These are phyloP conservation scores for Orbilia quercus DNA, from an alignment of 2,329 filamentous ascomycete genomes.

Conservation along the genomic window DNA sequence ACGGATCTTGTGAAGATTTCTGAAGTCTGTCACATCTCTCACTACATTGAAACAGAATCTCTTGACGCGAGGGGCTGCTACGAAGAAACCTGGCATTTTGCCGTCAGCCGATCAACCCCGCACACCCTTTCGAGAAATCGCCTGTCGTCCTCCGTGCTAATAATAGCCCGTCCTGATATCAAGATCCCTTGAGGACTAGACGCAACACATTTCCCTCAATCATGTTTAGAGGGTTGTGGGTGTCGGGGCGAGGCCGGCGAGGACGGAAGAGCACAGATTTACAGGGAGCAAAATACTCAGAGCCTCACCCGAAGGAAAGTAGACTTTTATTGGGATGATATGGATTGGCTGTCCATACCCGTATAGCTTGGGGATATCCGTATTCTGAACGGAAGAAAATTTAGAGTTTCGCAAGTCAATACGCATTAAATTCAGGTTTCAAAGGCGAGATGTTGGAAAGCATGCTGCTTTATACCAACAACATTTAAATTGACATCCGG, in stretches of 20 bases:
- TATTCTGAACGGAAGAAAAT: constrained; percentile 16
- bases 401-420: neutral
- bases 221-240: constrained; percentile 1
- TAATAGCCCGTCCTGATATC: constrained; percentile 22
- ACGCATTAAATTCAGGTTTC: neutral
- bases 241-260: neutral
- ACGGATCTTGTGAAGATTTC: neutral
- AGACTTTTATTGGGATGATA: too few relatives aligned
- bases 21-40: constrained; percentile 24
- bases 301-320: constrained; percentile 5
- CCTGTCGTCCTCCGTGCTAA: constrained; percentile 15
- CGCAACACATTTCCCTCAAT: constrained; percentile 37
- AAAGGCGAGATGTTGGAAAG: neutral
- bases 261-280: neutral
- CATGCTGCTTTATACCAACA: neutral
- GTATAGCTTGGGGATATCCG: too few relatives aligned
- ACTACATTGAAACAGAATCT: constrained; percentile 17
- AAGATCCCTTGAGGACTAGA: constrained; percentile 17
- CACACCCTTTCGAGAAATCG: neutral
- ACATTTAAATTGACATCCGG: neutral
- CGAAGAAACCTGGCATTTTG: neutral
- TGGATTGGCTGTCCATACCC: too few relatives aligned
- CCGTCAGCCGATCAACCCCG: constrained; percentile 1
- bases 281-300: neutral
- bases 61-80: constrained; percentile 17